These are phyloP conservation scores for Ophiostoma quercus DNA, from an alignment of 2,329 filamentous ascomycete genomes.

Conservation along the genomic window DNA sequence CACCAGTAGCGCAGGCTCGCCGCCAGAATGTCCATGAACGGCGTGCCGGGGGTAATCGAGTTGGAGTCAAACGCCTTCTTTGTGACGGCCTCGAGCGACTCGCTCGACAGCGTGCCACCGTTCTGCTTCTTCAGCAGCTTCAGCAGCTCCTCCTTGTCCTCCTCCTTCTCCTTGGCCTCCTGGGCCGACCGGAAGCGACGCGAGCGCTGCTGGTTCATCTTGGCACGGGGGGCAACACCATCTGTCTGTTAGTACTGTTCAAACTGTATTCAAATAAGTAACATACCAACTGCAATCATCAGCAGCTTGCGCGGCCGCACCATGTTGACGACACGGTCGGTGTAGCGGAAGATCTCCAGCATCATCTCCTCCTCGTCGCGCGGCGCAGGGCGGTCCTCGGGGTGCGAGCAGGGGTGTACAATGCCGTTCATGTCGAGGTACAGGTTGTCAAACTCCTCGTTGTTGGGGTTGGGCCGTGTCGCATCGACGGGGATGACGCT, in stretches of 20 bases:
- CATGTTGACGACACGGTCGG: slow-evolving; percentile 98
- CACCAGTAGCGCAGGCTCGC: slow-evolving; percentile 91
- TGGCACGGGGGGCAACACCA: slow-evolving; percentile 92
- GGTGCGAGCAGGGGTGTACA: slow-evolving; percentile 96
- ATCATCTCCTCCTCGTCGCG: slow-evolving; percentile 99
- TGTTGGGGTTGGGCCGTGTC: slow-evolving; percentile 84
- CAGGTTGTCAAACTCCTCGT: slow-evolving; percentile 95
- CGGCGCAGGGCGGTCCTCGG: slow-evolving; percentile 85
- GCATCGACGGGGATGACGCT: slow-evolving; percentile 78
- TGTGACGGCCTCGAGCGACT: slow-evolving; percentile 55
- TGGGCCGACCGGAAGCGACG: slow-evolving; percentile 90
- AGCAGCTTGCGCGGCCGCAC: slow-evolving; percentile 90
- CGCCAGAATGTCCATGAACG: slow-evolving; percentile 96
- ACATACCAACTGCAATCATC: slow-evolving; percentile 90
- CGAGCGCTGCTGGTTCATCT: slow-evolving; percentile 99
- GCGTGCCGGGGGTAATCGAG: slow-evolving; percentile 89
- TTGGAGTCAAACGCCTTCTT: slow-evolving; percentile 92
- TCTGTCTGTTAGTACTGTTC: slow-evolving; percentile 47
- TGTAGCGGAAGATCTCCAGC: slow-evolving; percentile 96
- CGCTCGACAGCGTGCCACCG: slow-evolving; percentile 57
- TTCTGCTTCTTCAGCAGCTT: slow-evolving; percentile 79
- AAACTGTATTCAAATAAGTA: neutral
- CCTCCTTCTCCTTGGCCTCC: slow-evolving; percentile 90
- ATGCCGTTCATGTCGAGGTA: slow-evolving; percentile 99
- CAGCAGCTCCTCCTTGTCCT: slow-evolving; percentile 81